These are phyloP conservation scores for Penicillium brasilianum DNA, from an alignment of 2,329 filamentous ascomycete species.

Conservation along the genomic window DNA sequence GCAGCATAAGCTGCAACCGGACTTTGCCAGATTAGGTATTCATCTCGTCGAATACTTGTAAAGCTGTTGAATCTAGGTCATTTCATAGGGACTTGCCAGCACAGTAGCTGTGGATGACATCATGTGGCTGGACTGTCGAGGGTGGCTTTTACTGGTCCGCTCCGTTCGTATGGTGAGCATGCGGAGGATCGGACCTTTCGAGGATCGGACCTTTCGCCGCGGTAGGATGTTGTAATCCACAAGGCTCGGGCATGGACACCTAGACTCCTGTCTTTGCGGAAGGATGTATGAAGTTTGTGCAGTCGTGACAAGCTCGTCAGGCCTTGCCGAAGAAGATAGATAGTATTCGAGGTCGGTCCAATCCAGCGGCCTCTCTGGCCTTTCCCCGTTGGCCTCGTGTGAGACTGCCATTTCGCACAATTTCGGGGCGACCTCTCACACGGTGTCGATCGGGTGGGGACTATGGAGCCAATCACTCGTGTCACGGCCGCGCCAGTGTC, in stretches of 20 bases:
- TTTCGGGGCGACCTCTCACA: not conserved
- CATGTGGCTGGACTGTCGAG: slow-evolving; percentile 8
- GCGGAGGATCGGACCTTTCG: not conserved
- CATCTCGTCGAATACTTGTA: not conserved
- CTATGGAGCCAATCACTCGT: slow-evolving; percentile 13
- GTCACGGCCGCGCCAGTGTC: not conserved
- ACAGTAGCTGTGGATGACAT: slow-evolving; percentile 7
- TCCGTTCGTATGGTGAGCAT: not conserved
- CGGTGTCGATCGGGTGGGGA: slow-evolving; percentile 15
- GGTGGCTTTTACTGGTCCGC: not conserved
- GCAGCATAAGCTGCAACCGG: not conserved
- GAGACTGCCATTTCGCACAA: not conserved
- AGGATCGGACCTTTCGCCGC: not conserved
- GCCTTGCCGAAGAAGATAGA: not conserved
- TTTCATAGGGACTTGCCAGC: not conserved
- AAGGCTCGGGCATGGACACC: not conserved
- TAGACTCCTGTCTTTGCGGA: not conserved
- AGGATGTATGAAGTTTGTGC: not conserved
- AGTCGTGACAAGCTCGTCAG: not conserved
- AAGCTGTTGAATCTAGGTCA: not conserved
- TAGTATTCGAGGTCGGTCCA: too few species aligned
- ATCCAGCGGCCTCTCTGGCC: not conserved
- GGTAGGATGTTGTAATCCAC: too few species aligned
- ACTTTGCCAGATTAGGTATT: not conserved
- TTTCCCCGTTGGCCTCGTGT: not conserved